phyloP scores from a whole-genome alignment of 768 basidiomycete genomes.

The Pulveroboletus sp. region DNA sequence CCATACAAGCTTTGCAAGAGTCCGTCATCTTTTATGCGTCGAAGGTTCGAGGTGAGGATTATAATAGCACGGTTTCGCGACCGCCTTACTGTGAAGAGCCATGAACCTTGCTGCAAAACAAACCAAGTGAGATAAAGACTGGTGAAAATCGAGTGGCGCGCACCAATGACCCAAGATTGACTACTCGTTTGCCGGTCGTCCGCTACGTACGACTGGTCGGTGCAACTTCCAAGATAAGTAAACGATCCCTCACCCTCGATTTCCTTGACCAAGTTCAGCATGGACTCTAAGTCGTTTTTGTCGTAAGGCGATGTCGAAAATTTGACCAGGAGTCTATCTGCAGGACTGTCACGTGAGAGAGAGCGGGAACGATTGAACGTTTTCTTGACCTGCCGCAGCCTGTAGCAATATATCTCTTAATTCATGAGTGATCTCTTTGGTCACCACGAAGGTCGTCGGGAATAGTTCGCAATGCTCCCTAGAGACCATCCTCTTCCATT shows the following conservation, averaged over 20 bases:
- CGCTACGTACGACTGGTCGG: conserved; percentile 2
- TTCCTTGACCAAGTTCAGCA: conserved; percentile 27
- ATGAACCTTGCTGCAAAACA: conserved; percentile 24
- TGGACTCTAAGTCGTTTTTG: conserved; percentile 20
- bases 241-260: conserved; percentile 16
- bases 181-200: conserved; percentile 6
- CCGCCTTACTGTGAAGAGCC: conserved; percentile 25
- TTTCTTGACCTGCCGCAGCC: conserved; percentile 25
- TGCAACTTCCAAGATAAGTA: not conserved
- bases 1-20: conserved; percentile 28
- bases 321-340: conserved; percentile 29
- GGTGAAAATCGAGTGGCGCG: not conserved
- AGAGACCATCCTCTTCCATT: not conserved
- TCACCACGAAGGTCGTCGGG: conserved; percentile 21
- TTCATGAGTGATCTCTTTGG: conserved; percentile 13
- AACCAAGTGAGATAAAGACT: conserved; percentile 1
- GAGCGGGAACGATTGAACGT: not conserved
- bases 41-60: not conserved
- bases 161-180: conserved; percentile 26
- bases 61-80: not conserved
- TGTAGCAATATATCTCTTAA: conserved; percentile 24
- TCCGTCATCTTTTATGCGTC: conserved; percentile 19
- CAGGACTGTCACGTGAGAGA: not conserved
- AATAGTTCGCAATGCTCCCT: conserved; percentile 32
- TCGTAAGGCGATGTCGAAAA: conserved; percentile 30